These are phyloP conservation scores for Helotiales sp. DNA, from an alignment of 2,329 filamentous ascomycete genomes.

Conservation along the genomic window DNA sequence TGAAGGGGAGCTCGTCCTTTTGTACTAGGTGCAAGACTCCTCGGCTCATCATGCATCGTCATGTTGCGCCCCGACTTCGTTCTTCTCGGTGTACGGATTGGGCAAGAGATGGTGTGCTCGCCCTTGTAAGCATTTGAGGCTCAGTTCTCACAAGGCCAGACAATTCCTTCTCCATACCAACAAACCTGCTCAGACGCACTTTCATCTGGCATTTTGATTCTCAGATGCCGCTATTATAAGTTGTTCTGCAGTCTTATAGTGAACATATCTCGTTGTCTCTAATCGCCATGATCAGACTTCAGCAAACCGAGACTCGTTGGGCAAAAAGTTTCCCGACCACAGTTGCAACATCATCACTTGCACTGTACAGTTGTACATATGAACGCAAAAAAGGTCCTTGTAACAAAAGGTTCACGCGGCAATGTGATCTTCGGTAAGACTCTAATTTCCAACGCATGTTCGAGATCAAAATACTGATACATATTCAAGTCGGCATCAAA, in stretches of 20 bases:
- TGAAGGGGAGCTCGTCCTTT: slow-evolving; percentile 1
- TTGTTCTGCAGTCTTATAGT: too few relatives aligned
- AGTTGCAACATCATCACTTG: background rate
- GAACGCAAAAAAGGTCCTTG: background rate
- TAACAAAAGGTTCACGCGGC: slow-evolving; percentile 2
- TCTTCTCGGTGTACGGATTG: background rate
- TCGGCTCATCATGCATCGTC: background rate
- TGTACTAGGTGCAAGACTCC: background rate
- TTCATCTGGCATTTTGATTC: too few relatives aligned
- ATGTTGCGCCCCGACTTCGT: background rate
- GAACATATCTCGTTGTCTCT: background rate
- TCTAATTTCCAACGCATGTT: background rate
- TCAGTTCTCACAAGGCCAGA: too few relatives aligned
- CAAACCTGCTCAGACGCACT: too few relatives aligned
- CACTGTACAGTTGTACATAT: slow-evolving; percentile 4
- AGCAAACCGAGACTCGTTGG: slow-evolving; percentile 6
- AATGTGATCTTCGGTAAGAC: slow-evolving; percentile 10
- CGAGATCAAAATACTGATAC: background rate
- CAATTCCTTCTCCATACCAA: too few relatives aligned
- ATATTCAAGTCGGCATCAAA: slow-evolving; percentile 6
- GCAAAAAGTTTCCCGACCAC: slow-evolving; percentile 5
- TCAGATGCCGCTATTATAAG: too few relatives aligned
- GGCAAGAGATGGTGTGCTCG: too few relatives aligned
- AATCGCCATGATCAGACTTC: background rate
- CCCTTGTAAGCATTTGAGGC: too few relatives aligned